These are phyloP conservation scores for Corynespora cassiicola DNA, from an alignment of 2,329 filamentous ascomycete species.

Conservation along the genomic window DNA sequence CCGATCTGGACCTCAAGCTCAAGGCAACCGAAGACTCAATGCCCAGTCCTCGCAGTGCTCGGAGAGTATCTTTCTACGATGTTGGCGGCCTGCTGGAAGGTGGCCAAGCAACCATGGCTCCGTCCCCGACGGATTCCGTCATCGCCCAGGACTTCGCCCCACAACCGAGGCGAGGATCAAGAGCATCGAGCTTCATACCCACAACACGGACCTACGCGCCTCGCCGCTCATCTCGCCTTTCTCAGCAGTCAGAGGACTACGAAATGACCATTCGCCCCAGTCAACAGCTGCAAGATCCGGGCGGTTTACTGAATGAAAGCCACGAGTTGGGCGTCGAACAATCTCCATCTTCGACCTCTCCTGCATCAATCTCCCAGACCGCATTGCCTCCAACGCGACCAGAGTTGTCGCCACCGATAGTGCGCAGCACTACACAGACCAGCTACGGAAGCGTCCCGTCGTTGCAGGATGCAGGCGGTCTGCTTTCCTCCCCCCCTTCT, in stretches of 20 bases:
- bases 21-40: conserved; percentile 40
- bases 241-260: conserved; percentile 41
- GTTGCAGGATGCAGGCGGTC: conserved; percentile 40
- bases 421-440: conserved; percentile 28
- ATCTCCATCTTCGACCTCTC: conserved; percentile 14
- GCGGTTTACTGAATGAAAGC: conserved; percentile 31
- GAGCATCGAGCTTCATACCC: conserved; percentile 34
- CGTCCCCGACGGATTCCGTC: conserved; percentile 44
- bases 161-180: conserved; percentile 35
- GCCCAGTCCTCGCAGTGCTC: conserved; percentile 50
- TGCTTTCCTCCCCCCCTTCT: conserved; percentile 29
- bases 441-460: conserved; percentile 30
- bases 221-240: conserved; percentile 39
- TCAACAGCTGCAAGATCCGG: conserved; percentile 32
- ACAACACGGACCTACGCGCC: conserved; percentile 32
- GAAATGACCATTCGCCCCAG: conserved; percentile 30
- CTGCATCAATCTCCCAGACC: conserved; percentile 22
- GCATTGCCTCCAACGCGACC: conserved; percentile 14
- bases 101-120: conserved; percentile 38
- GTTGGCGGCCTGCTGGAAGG: conserved; percentile 77
- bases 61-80: conserved; percentile 81
- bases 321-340: conserved; percentile 24
- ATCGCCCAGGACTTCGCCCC: conserved; percentile 51
- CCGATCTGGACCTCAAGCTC: conserved; percentile 28
- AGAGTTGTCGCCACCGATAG: conserved; percentile 16